Evolutionary conservation across 306 rosid genomes (phyloP), one percentile per base, ranked within the genome.

Genomic region (Prunus mira): DNA sequence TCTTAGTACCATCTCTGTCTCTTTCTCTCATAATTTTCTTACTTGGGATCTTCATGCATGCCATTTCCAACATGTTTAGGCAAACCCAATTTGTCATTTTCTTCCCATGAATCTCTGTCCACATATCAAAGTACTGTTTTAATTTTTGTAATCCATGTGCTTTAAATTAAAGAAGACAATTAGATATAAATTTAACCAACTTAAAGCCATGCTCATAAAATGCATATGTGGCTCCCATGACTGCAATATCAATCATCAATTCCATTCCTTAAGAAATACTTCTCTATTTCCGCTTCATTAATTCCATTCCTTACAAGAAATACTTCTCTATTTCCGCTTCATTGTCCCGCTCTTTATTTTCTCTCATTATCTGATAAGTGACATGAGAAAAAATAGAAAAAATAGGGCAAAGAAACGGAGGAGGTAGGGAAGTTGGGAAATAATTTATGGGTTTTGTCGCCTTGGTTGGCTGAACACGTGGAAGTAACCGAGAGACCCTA

Each of bases 11-110:
- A 6, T 25, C 27, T 63, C 17, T 32, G 49, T 67, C 14, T 47
- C 11, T 47, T 14, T 45, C 54, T 62, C n/a, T 65, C 28, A n/a
- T 56, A 3, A 56, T 10, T 75, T 27, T 1, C 43, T 38, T 64
- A 19, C 60, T 41, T 66, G 65, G 66, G 52, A 71, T 67, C 69
- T 68, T 66, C 47, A 9, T 47, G 43, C 67, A 14, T 47, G 43
- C 67, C 67, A 76, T n/a, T 58, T 22, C 55, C 52, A 67, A 56
- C 83, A 73, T 71, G 73, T 58, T 79, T 52, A 45, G 18, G 25
- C 41, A 56, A 45, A 12, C 20, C 2, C 1, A 41, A 52, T 62
- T 55, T 57, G 51, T 54, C 64, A 54, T 72, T 73, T 41, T 65
- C 18, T 30, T 7, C 69, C 47, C 49, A 65, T n/a, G 15, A 34